Base-by-base conservation (phyloP, 2,329 filamentous ascomycete species). In the Penicillium sp. region DNA sequence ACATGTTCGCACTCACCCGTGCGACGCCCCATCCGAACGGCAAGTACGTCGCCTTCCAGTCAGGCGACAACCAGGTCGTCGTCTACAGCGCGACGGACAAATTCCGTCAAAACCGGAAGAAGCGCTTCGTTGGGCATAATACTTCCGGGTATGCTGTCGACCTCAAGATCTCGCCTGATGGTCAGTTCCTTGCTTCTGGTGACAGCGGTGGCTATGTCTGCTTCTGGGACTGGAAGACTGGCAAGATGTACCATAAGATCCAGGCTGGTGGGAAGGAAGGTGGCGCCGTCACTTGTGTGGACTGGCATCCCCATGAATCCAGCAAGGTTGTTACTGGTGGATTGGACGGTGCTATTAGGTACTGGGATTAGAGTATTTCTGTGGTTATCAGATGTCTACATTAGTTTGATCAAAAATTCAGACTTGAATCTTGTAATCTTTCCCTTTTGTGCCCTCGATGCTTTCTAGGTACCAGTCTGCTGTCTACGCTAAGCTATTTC, bases 141-240 rank as follows among this genome's bases (percentile, higher is more conserved):
- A 96, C 93, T 60, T 92, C 92, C 2, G 94, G 95, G 3, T 92
- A 95, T 68, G 92, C 89, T 2, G 91, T 97, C 60, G 94, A 96
- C 68, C 82, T 99, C 49, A 87, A 89, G 50, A 89, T 95, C 70
- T 91, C 87, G 67, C 90, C 92, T 1, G 94, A 97, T 72, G 94
- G 94, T 0, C 91, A 96, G 70, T 96, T 97, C 72, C 80, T 99
- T 53, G 88, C 86, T 20, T 89, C 85, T 18, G 94, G 94, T 59
- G 94, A 99, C 74, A 90, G 86, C 50, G 91, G 85, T 16, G 94
- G 95, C 35, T 97, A 85, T 68, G 86, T 96, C 46, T 96, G 90
- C 76, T 97, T 97, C 78, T 99, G 92, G 91, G 94, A 97, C 76
- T 99, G 92, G 90, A 99, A 99, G 84, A 97, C 92, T 38, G 96